These are phyloP conservation scores for Collybia sp. DNA, from an alignment of 768 basidiomycete genomes.

Conservation along the genomic window DNA sequence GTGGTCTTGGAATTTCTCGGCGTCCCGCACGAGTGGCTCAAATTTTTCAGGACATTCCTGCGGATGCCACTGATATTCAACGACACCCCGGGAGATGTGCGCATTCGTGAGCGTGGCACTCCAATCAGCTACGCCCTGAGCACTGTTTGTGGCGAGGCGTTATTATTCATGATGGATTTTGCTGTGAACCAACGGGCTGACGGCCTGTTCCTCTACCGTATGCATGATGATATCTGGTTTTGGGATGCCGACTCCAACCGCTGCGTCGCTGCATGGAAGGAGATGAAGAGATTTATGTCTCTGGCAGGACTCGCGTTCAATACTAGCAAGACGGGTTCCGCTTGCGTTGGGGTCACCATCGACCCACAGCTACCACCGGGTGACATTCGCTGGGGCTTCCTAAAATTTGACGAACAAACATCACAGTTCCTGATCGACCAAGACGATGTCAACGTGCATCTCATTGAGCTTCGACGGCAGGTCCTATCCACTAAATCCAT, in stretches of 20 bases:
- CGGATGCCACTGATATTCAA: constrained; percentile 10
- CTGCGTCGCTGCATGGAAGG: constrained; percentile 32
- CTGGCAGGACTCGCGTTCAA: constrained; percentile 39
- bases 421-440: constrained; percentile 33
- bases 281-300: constrained; percentile 35
- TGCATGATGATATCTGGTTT: constrained; percentile 45
- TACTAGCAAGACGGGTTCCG: constrained; percentile 35
- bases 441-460: constrained; percentile 27
- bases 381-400: constrained; percentile 18
- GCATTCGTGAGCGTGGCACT: constrained; percentile 33
- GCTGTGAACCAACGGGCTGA: constrained; percentile 39
- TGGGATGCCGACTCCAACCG: constrained; percentile 28
- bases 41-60: constrained; percentile 18
- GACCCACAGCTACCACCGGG: constrained; percentile 11
- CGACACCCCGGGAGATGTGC: constrained; percentile 19
- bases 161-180: constrained; percentile 43
- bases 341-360: constrained; percentile 21
- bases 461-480: constrained; percentile 31
- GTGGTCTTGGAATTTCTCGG: constrained; percentile 33
- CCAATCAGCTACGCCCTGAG: constrained; percentile 38
- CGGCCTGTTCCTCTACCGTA: constrained; percentile 37
- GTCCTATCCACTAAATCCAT: constrained; percentile 28
- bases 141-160: constrained; percentile 33
- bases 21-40: constrained; percentile 28
- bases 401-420: constrained; percentile 20